A percentile compares a stretch with the other conserved stretches of the same genome.
Conservation (phyloP, 805 yeast genomes). For the Starmera amethionina region DNA sequence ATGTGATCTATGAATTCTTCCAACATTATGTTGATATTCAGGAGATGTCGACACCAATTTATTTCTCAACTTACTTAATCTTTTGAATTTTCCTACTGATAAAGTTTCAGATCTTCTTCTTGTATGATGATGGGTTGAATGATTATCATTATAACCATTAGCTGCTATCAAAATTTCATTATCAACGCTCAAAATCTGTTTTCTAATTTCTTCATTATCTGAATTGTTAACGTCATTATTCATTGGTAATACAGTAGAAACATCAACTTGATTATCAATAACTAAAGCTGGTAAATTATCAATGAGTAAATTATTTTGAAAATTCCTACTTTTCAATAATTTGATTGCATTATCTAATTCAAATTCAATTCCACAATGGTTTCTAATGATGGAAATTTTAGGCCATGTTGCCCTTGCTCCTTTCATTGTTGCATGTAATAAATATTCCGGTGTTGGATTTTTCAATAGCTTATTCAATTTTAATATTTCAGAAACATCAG, state of each 20-base stretch:
- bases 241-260: too few species aligned
- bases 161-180: too few species aligned
- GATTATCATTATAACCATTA: neutral
- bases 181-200: too few species aligned
- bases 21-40: neutral
- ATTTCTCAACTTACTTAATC: constrained; percentile 4
- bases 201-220: too few species aligned
- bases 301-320: constrained; percentile 20
- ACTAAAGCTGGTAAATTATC: neutral
- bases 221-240: too few species aligned
- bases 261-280: too few species aligned
- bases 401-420: constrained; percentile 97
- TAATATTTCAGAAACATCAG: constrained; percentile 46
- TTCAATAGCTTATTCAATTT: constrained; percentile 57
- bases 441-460: constrained; percentile 75
- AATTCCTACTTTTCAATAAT: constrained; percentile 50
- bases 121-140: constrained; percentile 6
- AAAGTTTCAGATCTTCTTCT: constrained; percentile 19
- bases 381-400: constrained; percentile 69
- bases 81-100: constrained; percentile 7
- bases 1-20: constrained; percentile 12
- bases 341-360: constrained; percentile 75
- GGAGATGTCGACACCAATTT: neutral
- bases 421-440: constrained; percentile 57
- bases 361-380: constrained; percentile 86